A percentile compares a stretch with the other conserved stretches of the same genome.
These are phyloP conservation scores for Hippophae tibetana DNA, from an alignment of 306 rosid species.

Conservation along the genomic window DNA sequence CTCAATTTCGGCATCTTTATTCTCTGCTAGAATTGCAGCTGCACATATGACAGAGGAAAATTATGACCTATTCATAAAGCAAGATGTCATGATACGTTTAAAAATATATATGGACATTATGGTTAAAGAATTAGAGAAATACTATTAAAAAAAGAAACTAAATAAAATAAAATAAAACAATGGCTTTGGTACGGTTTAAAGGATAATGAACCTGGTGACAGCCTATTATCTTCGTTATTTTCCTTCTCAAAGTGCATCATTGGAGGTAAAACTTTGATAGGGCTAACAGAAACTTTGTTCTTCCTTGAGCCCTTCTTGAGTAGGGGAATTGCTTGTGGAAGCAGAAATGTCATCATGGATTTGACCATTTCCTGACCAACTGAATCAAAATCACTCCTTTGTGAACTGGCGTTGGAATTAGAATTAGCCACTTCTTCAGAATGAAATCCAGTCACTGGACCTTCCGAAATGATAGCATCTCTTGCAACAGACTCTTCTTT, in stretches of 20 bases:
- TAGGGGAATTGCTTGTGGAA: constrained; percentile 86
- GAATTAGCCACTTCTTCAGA: constrained; percentile 27
- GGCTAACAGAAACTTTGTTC: constrained; percentile 24
- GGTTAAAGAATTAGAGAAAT: background rate
- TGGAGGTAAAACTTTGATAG: constrained; percentile 24
- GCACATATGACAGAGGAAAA: constrained; percentile 17
- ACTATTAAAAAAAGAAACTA: background rate
- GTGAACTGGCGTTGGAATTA: constrained; percentile 29
- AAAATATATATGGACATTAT: background rate
- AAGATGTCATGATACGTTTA: constrained; percentile 7
- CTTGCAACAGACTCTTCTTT: constrained; percentile 14
- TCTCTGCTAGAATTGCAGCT: constrained; percentile 27
- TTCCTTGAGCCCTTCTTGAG: constrained; percentile 38
- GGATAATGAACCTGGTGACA: constrained; percentile 28
- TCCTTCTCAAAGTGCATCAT: constrained; percentile 23
- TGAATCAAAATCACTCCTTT: constrained; percentile 39
- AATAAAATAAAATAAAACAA: constrained; percentile 6
- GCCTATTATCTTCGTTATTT: constrained; percentile 21
- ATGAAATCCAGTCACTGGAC: constrained; percentile 23
- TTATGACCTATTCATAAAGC: background rate
- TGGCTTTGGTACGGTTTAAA: constrained; percentile 3
- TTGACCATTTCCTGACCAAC: constrained; percentile 57
- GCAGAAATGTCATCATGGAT: constrained; percentile 74
- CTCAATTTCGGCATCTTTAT: constrained; percentile 24
- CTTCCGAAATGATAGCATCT: constrained; percentile 26